Evolutionary conservation across 306 rosid genomes (phyloP).

Genomic region (Citrullus mucosospermus): DNA sequence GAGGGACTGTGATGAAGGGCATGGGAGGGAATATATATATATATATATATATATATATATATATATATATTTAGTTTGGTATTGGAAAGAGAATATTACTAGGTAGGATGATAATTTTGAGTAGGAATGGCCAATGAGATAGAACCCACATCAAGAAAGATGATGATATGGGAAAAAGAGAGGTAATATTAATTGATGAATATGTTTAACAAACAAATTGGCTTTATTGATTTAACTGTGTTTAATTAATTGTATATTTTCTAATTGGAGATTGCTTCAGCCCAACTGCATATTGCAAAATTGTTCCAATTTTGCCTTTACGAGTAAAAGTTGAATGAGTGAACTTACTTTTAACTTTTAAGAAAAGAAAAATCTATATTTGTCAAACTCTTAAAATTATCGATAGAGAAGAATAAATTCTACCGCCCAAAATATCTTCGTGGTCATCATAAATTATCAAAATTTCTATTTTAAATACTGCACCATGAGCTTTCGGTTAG

Average conservation of each 20-base stretch:
- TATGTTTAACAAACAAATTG: not conserved
- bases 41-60: too few species aligned
- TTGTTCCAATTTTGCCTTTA: not conserved
- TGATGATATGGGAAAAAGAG: not conserved
- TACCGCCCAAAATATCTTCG: not conserved
- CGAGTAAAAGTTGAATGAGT: not conserved
- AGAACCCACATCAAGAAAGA: not conserved
- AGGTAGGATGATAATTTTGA: not conserved
- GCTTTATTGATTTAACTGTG: not conserved
- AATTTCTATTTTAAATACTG: not conserved
- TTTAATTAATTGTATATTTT: not conserved
- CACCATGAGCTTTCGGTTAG: not conserved
- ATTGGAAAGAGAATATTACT: not conserved
- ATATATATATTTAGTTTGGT: not conserved
- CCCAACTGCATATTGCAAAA: not conserved
- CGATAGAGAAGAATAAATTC: not conserved
- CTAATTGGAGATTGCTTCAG: not conserved
- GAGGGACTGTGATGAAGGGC: not conserved
- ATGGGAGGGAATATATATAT: not conserved
- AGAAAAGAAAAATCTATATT: not conserved
- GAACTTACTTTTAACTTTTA: not conserved
- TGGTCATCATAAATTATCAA: not conserved
- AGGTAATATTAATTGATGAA: not conserved
- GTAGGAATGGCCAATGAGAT: not conserved
- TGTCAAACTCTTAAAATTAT: not conserved